Conservation (phyloP, 306 rosid species). For the Pyrus bretschneideri region DNA sequence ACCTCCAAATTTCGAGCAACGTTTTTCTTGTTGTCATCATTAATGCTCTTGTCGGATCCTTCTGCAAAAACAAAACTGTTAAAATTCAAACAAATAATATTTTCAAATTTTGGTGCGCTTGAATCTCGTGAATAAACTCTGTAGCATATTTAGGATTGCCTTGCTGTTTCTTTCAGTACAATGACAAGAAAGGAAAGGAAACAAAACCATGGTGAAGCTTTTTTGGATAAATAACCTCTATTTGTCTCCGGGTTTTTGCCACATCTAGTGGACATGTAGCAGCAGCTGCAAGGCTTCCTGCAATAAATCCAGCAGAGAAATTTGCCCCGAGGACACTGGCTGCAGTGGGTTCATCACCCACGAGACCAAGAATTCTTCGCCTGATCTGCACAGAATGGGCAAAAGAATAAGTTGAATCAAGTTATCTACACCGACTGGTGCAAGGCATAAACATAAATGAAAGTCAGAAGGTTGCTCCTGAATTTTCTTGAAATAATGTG, state of each 20-base stretch:
- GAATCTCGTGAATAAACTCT: not conserved
- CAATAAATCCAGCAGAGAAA: conserved; percentile 76
- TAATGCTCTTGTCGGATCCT: conserved; percentile 55
- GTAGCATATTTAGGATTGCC: not conserved
- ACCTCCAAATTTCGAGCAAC: conserved; percentile 83
- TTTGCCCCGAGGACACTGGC: conserved; percentile 63
- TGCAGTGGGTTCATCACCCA: conserved; percentile 55
- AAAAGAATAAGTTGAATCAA: not conserved
- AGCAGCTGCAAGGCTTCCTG: conserved; percentile 89
- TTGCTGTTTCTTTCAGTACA: not conserved
- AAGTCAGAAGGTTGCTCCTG: not conserved
- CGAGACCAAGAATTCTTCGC: conserved; percentile 49
- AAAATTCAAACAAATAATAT: not conserved
- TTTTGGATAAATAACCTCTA: conserved; percentile 56
- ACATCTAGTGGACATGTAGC: conserved; percentile 94
- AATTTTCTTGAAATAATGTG: not conserved
- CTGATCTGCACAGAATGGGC: conserved; percentile 41
- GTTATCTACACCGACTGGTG: conserved; percentile 22
- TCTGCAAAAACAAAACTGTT: conserved; percentile 29
- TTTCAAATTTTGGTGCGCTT: not conserved
- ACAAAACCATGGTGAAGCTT: not conserved
- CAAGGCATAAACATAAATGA: conserved; percentile 7
- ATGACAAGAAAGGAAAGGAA: not conserved
- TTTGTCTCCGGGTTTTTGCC: conserved; percentile 83
- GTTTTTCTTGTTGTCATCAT: conserved; percentile 86